phyloP scores from a whole-genome alignment of 1,139 yeast genomes.

The Debaryomyces udenii region DNA sequence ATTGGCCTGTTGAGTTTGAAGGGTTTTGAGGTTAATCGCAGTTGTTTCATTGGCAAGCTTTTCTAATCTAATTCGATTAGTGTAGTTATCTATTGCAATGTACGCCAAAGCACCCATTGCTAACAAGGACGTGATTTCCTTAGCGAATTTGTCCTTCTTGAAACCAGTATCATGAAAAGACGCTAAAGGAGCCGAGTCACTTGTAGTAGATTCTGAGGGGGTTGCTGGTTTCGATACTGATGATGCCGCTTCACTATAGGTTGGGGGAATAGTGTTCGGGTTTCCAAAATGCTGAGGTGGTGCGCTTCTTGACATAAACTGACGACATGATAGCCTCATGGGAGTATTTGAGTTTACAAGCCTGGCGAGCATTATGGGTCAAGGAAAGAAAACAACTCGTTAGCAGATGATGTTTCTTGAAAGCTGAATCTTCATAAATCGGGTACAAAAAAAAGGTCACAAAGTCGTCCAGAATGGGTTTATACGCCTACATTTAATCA shows the following conservation, averaged over 20 bases:
- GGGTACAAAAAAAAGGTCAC: not conserved
- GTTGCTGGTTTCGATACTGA: not conserved
- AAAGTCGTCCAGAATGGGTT: constrained; percentile 10
- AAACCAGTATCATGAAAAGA: not conserved
- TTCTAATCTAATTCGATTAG: constrained; percentile 45
- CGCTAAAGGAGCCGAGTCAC: constrained; percentile 1
- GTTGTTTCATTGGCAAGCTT: constrained; percentile 41
- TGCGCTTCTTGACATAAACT: constrained; percentile 5
- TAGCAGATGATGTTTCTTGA: too few relatives aligned
- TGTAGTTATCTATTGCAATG: constrained; percentile 56
- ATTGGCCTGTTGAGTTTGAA: constrained; percentile 46
- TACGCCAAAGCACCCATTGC: constrained; percentile 47
- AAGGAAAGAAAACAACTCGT: too few relatives aligned
- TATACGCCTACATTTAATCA: constrained; percentile 8
- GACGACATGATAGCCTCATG: constrained; percentile 7
- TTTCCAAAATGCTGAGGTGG: constrained; percentile 25
- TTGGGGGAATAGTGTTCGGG: constrained; percentile 21
- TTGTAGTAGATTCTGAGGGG: not conserved
- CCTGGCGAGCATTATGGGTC: constrained; percentile 10
- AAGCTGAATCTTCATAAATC: too few relatives aligned
- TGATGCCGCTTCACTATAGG: constrained; percentile 14
- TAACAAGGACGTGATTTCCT: constrained; percentile 38
- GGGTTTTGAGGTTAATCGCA: constrained; percentile 45
- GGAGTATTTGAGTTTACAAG: constrained; percentile 10
- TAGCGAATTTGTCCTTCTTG: constrained; percentile 15